These are phyloP conservation scores for Kwoniella pini DNA, from an alignment of 768 basidiomycete species.

Conservation along the genomic window DNA sequence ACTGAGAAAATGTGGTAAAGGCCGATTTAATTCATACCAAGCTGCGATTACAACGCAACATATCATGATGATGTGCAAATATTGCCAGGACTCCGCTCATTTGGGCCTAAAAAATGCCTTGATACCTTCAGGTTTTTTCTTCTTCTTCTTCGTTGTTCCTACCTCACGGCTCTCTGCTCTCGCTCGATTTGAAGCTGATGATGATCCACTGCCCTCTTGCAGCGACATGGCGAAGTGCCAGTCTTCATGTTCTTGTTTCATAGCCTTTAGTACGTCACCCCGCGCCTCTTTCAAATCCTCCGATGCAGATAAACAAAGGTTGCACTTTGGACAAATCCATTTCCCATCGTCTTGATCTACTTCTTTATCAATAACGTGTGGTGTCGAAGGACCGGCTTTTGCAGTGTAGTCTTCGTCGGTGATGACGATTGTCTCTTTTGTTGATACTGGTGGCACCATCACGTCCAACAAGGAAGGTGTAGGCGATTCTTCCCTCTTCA, in stretches of 20 bases:
- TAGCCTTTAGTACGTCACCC: slow-evolving; percentile 24
- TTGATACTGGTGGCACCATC: not conserved
- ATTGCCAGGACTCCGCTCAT: not conserved
- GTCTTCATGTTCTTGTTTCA: slow-evolving; percentile 74
- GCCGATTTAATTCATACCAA: no score
- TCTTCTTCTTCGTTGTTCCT: slow-evolving; percentile 44
- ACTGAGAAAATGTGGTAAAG: no score
- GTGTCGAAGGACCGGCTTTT: not conserved
- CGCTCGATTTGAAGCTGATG: not conserved
- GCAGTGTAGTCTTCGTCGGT: not conserved
- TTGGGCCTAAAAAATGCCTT: slow-evolving; percentile 51
- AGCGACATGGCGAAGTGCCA: slow-evolving; percentile 85
- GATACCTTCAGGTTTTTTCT: slow-evolving; percentile 44
- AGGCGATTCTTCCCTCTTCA: slow-evolving; percentile 1
- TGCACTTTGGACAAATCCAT: slow-evolving; percentile 52
- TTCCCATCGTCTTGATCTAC: slow-evolving; percentile 41
- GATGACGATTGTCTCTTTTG: not conserved
- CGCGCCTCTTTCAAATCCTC: slow-evolving; percentile 6
- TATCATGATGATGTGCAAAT: not conserved
- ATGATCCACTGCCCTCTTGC: slow-evolving; percentile 56
- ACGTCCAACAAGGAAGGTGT: not conserved
- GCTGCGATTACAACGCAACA: no score
- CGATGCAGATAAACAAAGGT: slow-evolving; percentile 54
- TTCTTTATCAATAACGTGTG: not conserved
- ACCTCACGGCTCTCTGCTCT: not conserved